Percentiles rank a stretch among this genome's conserved stretches.
Conservation (phyloP, 192 early-diverging fungal species). For the Backusella psychrophila region DNA sequence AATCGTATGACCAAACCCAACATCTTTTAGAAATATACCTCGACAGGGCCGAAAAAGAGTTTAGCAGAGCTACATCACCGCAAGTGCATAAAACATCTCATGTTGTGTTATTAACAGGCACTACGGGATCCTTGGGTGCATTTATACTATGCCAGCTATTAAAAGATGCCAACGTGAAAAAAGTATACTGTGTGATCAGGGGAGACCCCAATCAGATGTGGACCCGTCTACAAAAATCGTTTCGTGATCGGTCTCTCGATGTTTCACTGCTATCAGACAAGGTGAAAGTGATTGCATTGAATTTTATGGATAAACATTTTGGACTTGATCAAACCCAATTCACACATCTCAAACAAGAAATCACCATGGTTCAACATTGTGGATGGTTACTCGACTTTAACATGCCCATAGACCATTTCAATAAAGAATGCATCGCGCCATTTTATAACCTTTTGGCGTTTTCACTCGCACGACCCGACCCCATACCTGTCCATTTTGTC, state of each 20-base stretch:
- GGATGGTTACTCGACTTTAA: constrained; percentile 40
- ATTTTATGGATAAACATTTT: constrained; percentile 17
- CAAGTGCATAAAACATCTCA: background rate
- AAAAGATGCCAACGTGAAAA: constrained; percentile 12
- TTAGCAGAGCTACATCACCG: background rate
- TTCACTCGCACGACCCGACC: background rate
- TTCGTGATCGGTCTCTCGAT: constrained; percentile 24
- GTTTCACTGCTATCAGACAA: constrained; percentile 5
- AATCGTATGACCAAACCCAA: constrained; percentile 9
- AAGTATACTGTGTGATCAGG: constrained; percentile 32
- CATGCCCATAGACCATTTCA: constrained; percentile 26
- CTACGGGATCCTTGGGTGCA: constrained; percentile 36
- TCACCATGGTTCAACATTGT: constrained; percentile 31
- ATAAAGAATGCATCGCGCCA: constrained; percentile 23
- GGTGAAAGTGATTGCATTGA: constrained; percentile 8
- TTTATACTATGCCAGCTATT: constrained; percentile 27
- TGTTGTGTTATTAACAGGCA: constrained; percentile 34
- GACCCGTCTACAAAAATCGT: constrained; percentile 12
- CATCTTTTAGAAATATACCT: constrained; percentile 10
- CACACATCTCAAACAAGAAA: constrained; percentile 17
- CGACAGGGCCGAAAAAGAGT: background rate
- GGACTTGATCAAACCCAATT: constrained; percentile 21
- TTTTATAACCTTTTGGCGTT: constrained; percentile 26
- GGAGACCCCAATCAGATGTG: constrained; percentile 5
- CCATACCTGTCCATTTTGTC: constrained; percentile 29